These are phyloP conservation scores for Galerina marginata DNA, from an alignment of 768 basidiomycete species.

Conservation along the genomic window DNA sequence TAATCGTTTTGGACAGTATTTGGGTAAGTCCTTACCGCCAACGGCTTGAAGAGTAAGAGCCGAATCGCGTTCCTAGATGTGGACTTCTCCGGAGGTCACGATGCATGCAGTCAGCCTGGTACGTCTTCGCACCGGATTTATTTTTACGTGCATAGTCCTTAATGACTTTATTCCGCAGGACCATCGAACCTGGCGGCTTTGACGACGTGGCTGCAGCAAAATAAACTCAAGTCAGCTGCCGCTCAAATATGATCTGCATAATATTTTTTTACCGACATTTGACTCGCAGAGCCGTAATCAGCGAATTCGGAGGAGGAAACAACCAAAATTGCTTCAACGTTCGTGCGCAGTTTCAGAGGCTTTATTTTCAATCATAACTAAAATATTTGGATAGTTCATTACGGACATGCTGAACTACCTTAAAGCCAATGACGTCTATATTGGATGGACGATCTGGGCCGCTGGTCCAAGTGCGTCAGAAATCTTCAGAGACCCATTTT, in stretches of 20 bases:
- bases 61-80: constrained; percentile 29
- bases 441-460: constrained; percentile 55
- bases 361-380: neutral
- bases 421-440: constrained; percentile 47
- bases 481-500: neutral
- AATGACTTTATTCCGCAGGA: constrained; percentile 13
- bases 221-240: constrained; percentile 44
- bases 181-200: constrained; percentile 47
- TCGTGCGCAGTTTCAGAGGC: neutral
- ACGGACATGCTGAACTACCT: constrained; percentile 48
- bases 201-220: constrained; percentile 47
- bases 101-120: constrained; percentile 48
- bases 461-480: constrained; percentile 46
- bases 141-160: neutral
- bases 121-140: neutral
- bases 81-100: constrained; percentile 50
- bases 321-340: constrained; percentile 46
- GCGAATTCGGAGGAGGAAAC: constrained; percentile 51
- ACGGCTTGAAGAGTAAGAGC: too few species aligned
- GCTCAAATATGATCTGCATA: neutral
- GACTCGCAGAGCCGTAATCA: constrained; percentile 43
- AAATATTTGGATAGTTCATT: constrained; percentile 29
- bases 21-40: constrained; percentile 1
- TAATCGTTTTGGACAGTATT: constrained; percentile 11
- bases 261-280: neutral